Evolutionary conservation across 768 basidiomycete species (phyloP).

Genomic region (Naganishia onofrii): DNA sequence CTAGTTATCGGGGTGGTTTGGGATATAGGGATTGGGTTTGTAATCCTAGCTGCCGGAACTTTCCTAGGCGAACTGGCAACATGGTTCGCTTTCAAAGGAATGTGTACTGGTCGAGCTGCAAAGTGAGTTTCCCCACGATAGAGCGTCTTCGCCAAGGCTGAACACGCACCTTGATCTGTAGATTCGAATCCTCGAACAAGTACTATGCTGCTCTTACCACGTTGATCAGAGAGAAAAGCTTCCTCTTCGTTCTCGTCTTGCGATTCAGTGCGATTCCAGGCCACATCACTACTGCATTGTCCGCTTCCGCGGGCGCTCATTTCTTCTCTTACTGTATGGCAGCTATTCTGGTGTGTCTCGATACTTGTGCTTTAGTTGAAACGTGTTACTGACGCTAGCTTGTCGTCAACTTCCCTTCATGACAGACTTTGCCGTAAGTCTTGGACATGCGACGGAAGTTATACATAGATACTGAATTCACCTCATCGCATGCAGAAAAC

Average conservation of each 20-base stretch:
- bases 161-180: not conserved
- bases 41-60: slow-evolving; percentile 47
- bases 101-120: slow-evolving; percentile 44
- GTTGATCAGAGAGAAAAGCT: slow-evolving; percentile 48
- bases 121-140: slow-evolving; percentile 36
- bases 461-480: not conserved
- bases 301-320: slow-evolving; percentile 47
- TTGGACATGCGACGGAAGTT: not conserved
- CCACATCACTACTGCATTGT: slow-evolving; percentile 48
- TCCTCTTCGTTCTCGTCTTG: slow-evolving; percentile 48
- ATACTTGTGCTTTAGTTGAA: not conserved
- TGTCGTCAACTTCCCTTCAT: not conserved
- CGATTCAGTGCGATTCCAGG: slow-evolving; percentile 49
- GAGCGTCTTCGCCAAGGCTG: not conserved
- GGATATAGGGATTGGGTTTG: slow-evolving; percentile 44
- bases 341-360: slow-evolving; percentile 36
- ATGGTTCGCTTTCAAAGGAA: slow-evolving; percentile 49
- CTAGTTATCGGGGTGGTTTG: slow-evolving; percentile 45
- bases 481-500: slow-evolving; percentile 35
- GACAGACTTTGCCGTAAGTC: slow-evolving; percentile 26
- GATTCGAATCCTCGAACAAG: slow-evolving; percentile 49
- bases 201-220: slow-evolving; percentile 46
- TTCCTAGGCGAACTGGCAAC: slow-evolving; percentile 47
- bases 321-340: slow-evolving; percentile 46
- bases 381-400: not conserved